phyloP scores from a whole-genome alignment of 2,329 filamentous ascomycete species.

The Aciculosporium take region DNA sequence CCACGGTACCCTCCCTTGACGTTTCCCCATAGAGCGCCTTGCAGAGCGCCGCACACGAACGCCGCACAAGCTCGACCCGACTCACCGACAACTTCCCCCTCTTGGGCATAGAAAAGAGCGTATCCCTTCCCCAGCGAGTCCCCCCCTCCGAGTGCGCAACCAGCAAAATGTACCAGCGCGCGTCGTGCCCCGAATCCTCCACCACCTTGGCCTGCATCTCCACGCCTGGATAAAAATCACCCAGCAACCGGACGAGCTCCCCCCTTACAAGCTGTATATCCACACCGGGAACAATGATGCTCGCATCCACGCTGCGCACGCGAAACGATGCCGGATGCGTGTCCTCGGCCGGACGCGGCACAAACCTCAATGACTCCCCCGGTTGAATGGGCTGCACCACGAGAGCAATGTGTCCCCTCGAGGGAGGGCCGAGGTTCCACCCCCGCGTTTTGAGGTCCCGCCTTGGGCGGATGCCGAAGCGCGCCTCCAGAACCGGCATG shows the following conservation, averaged over 20 bases:
- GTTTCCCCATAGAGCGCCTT: conserved; percentile 32
- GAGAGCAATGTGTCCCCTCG: conserved; percentile 30
- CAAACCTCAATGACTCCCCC: conserved; percentile 24
- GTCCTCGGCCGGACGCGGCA: conserved; percentile 10
- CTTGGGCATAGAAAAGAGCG: conserved; percentile 26
- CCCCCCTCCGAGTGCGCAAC: conserved; percentile 35
- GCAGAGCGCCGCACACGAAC: conserved; percentile 32
- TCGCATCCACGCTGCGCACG: conserved; percentile 34
- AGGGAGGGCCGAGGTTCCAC: conserved; percentile 33
- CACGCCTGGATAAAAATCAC: conserved; percentile 26
- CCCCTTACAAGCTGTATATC: conserved; percentile 28
- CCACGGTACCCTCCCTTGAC: conserved; percentile 30
- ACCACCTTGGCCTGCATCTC: conserved; percentile 29
- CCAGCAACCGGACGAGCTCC: conserved; percentile 26
- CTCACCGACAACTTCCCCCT: conserved; percentile 24
- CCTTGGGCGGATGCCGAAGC: conserved; percentile 34
- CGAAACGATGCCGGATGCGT: conserved; percentile 16
- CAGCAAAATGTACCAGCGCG: conserved; percentile 41
- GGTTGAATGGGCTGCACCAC: conserved; percentile 19
- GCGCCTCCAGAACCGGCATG: conserved; percentile 35
- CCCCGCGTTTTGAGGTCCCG: conserved; percentile 30
- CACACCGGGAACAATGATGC: conserved; percentile 33
- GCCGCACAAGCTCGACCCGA: conserved; percentile 17
- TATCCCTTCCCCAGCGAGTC: conserved; percentile 35
- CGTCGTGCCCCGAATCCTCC: conserved; percentile 36